Evolutionary conservation across 345 rosid genomes (phyloP).

Genomic region (Corchorus capsularis): DNA sequence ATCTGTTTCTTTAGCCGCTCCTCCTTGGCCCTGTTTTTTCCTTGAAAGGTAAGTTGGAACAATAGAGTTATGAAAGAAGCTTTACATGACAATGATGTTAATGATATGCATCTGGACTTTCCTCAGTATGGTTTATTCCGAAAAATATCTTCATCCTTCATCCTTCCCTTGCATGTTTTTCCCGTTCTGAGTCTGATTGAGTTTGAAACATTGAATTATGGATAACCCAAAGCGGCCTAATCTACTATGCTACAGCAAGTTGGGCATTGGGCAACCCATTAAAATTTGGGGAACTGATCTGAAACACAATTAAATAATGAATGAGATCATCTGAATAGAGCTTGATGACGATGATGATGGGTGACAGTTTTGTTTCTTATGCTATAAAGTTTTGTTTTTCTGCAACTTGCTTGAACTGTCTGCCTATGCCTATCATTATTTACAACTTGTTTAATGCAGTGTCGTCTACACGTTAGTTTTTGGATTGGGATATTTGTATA

Average conservation of each 20-base stretch:
- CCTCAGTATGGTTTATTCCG: neutral
- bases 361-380: neutral
- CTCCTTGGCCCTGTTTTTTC: too few species aligned
- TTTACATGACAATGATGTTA: too few species aligned
- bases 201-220: too few species aligned
- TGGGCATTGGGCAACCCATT: too few species aligned
- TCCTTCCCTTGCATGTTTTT: too few species aligned
- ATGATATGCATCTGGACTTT: neutral
- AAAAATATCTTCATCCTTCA: neutral
- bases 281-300: too few species aligned
- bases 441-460: slow-evolving; percentile 6
- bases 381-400: neutral
- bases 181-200: too few species aligned
- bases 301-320: too few species aligned
- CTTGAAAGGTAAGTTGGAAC: neutral
- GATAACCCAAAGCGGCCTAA: too few species aligned
- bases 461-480: neutral
- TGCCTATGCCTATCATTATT: neutral
- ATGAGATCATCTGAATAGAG: slow-evolving; percentile 3
- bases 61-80: neutral
- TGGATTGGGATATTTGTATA: neutral
- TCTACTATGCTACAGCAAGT: too few species aligned
- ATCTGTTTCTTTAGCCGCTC: neutral
- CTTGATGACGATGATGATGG: neutral
- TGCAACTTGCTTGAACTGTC: slow-evolving; percentile 3